These are phyloP conservation scores for Moelleriella libera DNA, from an alignment of 2,329 filamentous ascomycete species.

Conservation along the genomic window DNA sequence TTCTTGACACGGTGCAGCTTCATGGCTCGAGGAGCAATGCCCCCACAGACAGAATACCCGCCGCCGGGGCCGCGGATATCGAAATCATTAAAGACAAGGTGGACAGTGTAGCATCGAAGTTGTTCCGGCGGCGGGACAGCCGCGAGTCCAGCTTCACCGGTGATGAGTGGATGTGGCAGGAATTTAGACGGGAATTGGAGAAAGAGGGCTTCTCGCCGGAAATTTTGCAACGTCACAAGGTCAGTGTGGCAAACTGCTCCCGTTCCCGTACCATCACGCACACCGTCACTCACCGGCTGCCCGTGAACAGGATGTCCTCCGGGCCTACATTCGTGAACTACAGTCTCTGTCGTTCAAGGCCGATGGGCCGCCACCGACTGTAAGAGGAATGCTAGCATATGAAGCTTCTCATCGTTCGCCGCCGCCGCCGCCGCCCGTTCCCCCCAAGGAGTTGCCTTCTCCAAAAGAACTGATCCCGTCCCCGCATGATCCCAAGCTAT, in stretches of 20 bases:
- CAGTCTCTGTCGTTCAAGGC: constrained; percentile 31
- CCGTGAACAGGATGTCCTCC: constrained; percentile 34
- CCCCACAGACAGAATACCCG: constrained; percentile 17
- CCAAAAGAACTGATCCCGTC: constrained; percentile 8
- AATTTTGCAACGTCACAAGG: constrained; percentile 42
- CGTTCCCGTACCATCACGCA: too few species aligned
- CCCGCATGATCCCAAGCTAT: too few species aligned
- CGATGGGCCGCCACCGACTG: constrained; percentile 30
- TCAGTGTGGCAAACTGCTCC: constrained; percentile 14
- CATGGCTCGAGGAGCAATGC: constrained; percentile 26
- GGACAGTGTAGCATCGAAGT: constrained; percentile 37
- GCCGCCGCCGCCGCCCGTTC: constrained; percentile 6
- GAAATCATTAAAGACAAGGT: constrained; percentile 47
- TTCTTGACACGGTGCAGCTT: constrained; percentile 43
- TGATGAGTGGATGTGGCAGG: constrained; percentile 41
- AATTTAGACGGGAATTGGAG: constrained; percentile 43
- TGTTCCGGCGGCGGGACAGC: constrained; percentile 29
- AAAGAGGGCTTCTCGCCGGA: constrained; percentile 43
- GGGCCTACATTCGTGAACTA: constrained; percentile 47
- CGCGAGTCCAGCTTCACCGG: constrained; percentile 22
- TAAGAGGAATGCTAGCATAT: constrained; percentile 38
- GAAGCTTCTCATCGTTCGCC: constrained; percentile 13
- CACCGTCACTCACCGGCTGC: not conserved
- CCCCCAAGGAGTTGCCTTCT: constrained; percentile 11
- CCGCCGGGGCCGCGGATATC: constrained; percentile 23